These are phyloP conservation scores for Kazachstania kunashirensis DNA, from an alignment of 805 yeast genomes.

Conservation along the genomic window DNA sequence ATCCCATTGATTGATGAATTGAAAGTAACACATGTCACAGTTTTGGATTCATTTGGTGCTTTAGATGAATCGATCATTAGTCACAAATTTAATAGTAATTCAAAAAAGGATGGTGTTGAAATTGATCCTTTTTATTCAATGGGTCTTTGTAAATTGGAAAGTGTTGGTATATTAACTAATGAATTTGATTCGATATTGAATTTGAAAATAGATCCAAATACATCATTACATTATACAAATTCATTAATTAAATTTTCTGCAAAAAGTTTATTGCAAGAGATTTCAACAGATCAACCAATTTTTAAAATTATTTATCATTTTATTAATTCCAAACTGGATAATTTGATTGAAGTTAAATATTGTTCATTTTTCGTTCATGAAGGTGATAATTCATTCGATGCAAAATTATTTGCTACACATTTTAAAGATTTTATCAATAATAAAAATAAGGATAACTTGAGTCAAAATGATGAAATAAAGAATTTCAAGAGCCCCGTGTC, in stretches of 20 bases:
- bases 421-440: constrained; percentile 5
- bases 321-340: constrained; percentile 8
- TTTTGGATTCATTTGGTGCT: constrained; percentile 68
- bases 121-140: constrained; percentile 13
- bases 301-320: constrained; percentile 25
- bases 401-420: constrained; percentile 28
- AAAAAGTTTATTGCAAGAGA: constrained; percentile 20
- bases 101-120: constrained; percentile 1
- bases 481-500: constrained; percentile 54
- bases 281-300: constrained; percentile 22
- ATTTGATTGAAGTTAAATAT: constrained; percentile 28
- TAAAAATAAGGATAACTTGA: background rate
- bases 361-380: constrained; percentile 66
- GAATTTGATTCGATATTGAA: constrained; percentile 18
- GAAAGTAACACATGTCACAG: constrained; percentile 38
- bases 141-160: constrained; percentile 18
- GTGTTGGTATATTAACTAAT: constrained; percentile 15
- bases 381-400: constrained; percentile 80
- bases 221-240: constrained; percentile 11
- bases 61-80: constrained; percentile 16
- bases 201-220: constrained; percentile 13
- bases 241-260: constrained; percentile 17
- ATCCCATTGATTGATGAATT: constrained; percentile 38
- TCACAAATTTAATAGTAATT: constrained; percentile 1
- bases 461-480: constrained; percentile 1